Conservation (phyloP, 2,329 filamentous ascomycete genomes). For the Cercospora sojina region DNA sequence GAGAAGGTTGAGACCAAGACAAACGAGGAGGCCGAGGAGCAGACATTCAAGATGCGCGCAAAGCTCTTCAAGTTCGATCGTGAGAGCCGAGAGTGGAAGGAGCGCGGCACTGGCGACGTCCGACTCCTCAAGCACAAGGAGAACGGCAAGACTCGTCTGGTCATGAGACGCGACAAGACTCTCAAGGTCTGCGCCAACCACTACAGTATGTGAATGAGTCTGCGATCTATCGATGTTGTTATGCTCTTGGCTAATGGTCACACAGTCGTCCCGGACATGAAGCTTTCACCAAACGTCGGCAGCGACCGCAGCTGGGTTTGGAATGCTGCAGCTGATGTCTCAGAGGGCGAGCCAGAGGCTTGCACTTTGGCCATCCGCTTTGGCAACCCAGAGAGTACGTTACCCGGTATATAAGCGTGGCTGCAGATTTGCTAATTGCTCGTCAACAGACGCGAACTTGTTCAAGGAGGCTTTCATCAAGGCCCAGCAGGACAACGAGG, state of each 20-base stretch:
- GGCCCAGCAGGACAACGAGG: conserved; percentile 94
- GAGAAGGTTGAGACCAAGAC: conserved; percentile 97
- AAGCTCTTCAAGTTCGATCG: conserved; percentile 99
- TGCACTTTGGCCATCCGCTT: conserved; percentile 96
- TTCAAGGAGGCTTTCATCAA: conserved; percentile 98
- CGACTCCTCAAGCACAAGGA: conserved; percentile 98
- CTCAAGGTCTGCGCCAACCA: conserved; percentile 99
- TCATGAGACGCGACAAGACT: conserved; percentile 99
- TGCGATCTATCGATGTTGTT: background rate
- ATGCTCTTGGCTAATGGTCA: conserved; percentile 16
- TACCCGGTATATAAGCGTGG: background rate
- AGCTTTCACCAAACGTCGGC: conserved; percentile 95
- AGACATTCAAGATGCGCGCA: conserved; percentile 98
- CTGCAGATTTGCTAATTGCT: conserved; percentile 15
- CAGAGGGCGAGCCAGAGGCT: conserved; percentile 95
- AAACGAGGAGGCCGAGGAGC: conserved; percentile 97
- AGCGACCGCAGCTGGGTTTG: conserved; percentile 99
- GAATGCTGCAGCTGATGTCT: conserved; percentile 97
- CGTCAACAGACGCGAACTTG: conserved; percentile 74
- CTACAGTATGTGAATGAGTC: conserved; percentile 70
- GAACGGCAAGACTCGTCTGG: conserved; percentile 93
- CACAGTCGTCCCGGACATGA: conserved; percentile 95
- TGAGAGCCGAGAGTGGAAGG: conserved; percentile 95
- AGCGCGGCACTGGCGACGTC: conserved; percentile 95
- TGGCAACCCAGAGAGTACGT: conserved; percentile 91